phyloP scores from a whole-genome alignment of 495 filamentous ascomycete species.

The Umbilicaria muhlenbergii region DNA sequence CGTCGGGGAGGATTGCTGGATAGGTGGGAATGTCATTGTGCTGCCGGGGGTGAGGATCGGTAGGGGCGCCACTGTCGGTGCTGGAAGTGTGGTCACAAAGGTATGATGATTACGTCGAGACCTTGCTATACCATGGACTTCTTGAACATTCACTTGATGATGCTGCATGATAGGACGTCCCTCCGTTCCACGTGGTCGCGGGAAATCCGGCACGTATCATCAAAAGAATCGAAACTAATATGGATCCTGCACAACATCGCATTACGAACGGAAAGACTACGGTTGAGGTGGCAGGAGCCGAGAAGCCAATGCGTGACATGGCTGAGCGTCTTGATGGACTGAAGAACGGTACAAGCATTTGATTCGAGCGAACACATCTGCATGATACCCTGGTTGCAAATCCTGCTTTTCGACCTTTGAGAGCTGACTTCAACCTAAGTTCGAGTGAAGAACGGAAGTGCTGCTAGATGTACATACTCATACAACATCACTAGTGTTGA shows the following conservation, averaged over 20 bases:
- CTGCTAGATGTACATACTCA: no score
- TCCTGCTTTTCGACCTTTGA: no score
- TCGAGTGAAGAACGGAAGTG: no score
- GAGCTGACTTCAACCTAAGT: no score
- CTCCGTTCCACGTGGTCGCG: constrained; percentile 37
- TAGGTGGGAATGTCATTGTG: constrained; percentile 64
- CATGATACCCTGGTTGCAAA: no score
- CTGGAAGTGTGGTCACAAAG: constrained; percentile 84
- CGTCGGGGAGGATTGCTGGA: constrained; percentile 81
- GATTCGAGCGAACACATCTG: no score
- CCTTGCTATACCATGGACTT: background rate
- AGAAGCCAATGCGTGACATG: no score
- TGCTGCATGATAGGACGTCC: constrained; percentile 27
- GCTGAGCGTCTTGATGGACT: no score
- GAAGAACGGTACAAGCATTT: no score
- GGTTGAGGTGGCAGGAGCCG: no score
- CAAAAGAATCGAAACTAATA: constrained; percentile 24
- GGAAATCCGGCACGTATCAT: constrained; percentile 51
- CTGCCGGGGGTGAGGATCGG: constrained; percentile 72
- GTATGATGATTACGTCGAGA: constrained; percentile 31
- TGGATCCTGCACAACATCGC: constrained; percentile 6
- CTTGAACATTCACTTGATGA: background rate
- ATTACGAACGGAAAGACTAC: no score
- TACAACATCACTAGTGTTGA: no score
- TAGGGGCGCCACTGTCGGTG: constrained; percentile 58